Evolutionary conservation across 371 early-diverging fungal genomes (phyloP), one percentile per base, ranked within the genome.

Genomic region (Mucor circinelloides): DNA sequence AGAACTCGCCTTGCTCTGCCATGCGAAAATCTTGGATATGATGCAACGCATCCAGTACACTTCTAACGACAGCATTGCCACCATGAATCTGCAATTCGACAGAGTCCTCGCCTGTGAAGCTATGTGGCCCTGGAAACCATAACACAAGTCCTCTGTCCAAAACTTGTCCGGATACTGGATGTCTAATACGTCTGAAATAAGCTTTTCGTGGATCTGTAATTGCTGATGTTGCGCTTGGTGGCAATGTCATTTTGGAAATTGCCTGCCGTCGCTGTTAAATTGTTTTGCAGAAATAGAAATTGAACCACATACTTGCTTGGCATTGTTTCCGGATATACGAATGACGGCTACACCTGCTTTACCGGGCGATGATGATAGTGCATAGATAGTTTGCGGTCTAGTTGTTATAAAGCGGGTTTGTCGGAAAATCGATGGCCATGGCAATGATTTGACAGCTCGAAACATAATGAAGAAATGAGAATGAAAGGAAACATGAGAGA

Each of bases 61-160:
- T 80, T 54, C 74, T 75, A 5, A 91, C 77, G 8, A 93, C 91
- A 0, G 94, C 91, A 40, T 79, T 84, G 7, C 94, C 93, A 23
- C 94, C 94, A 71, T 94, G 94, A 15, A 90, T 78, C 61, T 94
- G 94, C 23, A 94, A 79, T 63, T 94, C 94, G 4, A 88, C 92
- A 32, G 84, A 85, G 68, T 94, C 92, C 59, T 94, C 92, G 15
- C 94, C 94, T 0, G 94, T 94, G 61, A 89, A 94, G 21, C 92
- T 92, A 27, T 80, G 75, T 0, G 94, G 94, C 0, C 85, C 89
- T 58, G 88, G 90, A 78, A 92, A 91, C 84, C 84, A 89, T 10
- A 90, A 58, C 0, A 89, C 84, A 32, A 92, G 76, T 0, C 87
- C 91, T 42, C 83, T 79, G 69, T 92, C 92, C 30, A 91, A 56